A percentile compares a stretch with the other conserved stretches of the same genome.
phyloP scores from a whole-genome alignment of 1,139 yeast species.

The Martiniozyma asiatica region DNA sequence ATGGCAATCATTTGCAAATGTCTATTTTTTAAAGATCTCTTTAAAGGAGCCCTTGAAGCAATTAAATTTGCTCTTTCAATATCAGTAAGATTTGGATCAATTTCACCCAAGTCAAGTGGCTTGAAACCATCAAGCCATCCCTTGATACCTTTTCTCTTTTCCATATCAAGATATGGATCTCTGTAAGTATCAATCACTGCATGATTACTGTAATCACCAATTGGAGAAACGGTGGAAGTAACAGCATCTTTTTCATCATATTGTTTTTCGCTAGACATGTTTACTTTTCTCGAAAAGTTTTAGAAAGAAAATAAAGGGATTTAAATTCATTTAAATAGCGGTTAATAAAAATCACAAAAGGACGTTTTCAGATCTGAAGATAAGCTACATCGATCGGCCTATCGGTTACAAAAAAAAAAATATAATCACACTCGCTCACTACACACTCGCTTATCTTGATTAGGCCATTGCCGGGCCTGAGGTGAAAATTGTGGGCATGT shows the following conservation, averaged over 20 bases:
- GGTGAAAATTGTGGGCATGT: too few species aligned
- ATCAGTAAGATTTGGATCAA: constrained; percentile 56
- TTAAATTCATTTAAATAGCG: too few species aligned
- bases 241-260: constrained; percentile 14
- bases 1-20: constrained; percentile 78
- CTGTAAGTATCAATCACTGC: constrained; percentile 3
- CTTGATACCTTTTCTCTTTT: constrained; percentile 9
- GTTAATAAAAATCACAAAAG: too few species aligned
- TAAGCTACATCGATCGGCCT: too few species aligned
- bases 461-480: too few species aligned
- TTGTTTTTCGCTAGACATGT: constrained; percentile 14
- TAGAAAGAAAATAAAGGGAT: too few species aligned
- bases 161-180: constrained; percentile 7
- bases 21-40: constrained; percentile 48
- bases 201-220: constrained; percentile 5
- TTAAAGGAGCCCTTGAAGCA: constrained; percentile 61
- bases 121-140: constrained; percentile 22
- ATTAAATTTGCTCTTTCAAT: constrained; percentile 56
- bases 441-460: too few species aligned
- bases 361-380: too few species aligned
- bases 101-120: constrained; percentile 27
- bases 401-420: too few species aligned
- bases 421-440: too few species aligned
- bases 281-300: too few species aligned
- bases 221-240: constrained; percentile 17